A percentile compares a stretch with the other conserved stretches of the same genome.
Evolutionary conservation across 2,329 filamentous ascomycete species (phyloP).

Genomic region (Aspergillus puulaauensis): DNA sequence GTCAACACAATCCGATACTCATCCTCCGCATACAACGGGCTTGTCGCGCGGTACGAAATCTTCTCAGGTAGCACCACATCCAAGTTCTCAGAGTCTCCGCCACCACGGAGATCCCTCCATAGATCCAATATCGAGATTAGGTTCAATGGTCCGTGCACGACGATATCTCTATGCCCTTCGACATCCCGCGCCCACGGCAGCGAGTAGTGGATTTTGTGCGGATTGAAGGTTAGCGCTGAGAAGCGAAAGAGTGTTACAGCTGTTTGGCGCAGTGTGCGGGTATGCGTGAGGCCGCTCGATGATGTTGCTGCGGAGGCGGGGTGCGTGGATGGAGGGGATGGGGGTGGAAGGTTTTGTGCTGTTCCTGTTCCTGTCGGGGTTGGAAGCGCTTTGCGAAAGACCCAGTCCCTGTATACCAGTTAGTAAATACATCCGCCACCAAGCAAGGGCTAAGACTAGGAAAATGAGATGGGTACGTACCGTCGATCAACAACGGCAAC

Average conservation of each 20-base stretch:
- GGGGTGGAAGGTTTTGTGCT: not conserved
- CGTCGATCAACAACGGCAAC: slow-evolving; percentile 56
- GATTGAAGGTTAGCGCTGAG: slow-evolving; percentile 46
- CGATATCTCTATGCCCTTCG: slow-evolving; percentile 44
- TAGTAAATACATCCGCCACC: not conserved
- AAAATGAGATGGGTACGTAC: slow-evolving; percentile 23
- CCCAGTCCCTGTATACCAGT: slow-evolving; percentile 39
- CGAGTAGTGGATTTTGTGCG: slow-evolving; percentile 47
- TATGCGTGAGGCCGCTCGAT: slow-evolving; percentile 26
- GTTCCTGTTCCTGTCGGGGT: slow-evolving; percentile 9
- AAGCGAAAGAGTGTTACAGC: slow-evolving; percentile 45
- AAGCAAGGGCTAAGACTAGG: not conserved
- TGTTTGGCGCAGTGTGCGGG: slow-evolving; percentile 36
- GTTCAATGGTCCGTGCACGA: slow-evolving; percentile 46
- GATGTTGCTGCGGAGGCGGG: slow-evolving; percentile 19
- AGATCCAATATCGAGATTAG: slow-evolving; percentile 44
- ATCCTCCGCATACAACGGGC: slow-evolving; percentile 51
- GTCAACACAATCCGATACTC: slow-evolving; percentile 46
- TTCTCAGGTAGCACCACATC: slow-evolving; percentile 35
- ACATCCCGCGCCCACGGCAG: slow-evolving; percentile 44
- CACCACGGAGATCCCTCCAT: slow-evolving; percentile 40
- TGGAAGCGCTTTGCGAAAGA: slow-evolving; percentile 43
- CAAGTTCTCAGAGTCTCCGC: slow-evolving; percentile 12
- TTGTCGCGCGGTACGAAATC: slow-evolving; percentile 51
- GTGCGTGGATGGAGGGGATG: slow-evolving; percentile 7